Conservation (phyloP, 495 filamentous ascomycete genomes). For the Penicillium argentinense region DNA sequence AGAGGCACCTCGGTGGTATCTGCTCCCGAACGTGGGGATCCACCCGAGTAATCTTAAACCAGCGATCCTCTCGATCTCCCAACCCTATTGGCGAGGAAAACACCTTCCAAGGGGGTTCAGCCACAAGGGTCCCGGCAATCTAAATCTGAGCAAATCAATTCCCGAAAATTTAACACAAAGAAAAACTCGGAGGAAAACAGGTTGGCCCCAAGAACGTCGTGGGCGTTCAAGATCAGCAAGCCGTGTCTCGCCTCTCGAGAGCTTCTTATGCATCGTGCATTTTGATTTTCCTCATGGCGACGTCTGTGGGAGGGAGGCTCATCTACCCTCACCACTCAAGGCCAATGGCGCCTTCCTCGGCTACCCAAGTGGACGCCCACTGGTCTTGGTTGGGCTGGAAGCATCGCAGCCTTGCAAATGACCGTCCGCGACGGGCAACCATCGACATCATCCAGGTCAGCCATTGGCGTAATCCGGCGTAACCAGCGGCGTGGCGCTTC, state of each 20-base stretch:
- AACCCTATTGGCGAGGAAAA: slow-evolving; percentile 16
- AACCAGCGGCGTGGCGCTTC: slow-evolving; percentile 1
- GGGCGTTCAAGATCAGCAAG: slow-evolving; percentile 11
- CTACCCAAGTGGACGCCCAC: not conserved
- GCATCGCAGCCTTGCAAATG: slow-evolving; percentile 5
- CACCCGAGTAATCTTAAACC: slow-evolving; percentile 20
- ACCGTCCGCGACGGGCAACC: slow-evolving; percentile 17
- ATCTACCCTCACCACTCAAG: not conserved
- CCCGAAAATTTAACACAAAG: not conserved
- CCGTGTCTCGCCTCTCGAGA: slow-evolving; percentile 5
- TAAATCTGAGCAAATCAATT: no score
- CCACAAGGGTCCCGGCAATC: slow-evolving; percentile 4
- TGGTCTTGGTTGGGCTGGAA: slow-evolving; percentile 3
- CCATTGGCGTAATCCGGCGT: slow-evolving; percentile 12
- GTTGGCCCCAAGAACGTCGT: not conserved
- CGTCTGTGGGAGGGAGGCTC: slow-evolving; percentile 5
- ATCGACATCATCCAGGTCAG: slow-evolving; percentile 11
- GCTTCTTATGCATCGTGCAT: slow-evolving; percentile 3
- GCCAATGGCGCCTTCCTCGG: slow-evolving; percentile 2
- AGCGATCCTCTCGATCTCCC: slow-evolving; percentile 18
- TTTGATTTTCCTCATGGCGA: not conserved
- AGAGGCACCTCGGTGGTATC: slow-evolving; percentile 10
- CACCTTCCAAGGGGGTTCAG: not conserved
- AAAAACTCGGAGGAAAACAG: no score
- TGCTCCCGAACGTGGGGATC: slow-evolving; percentile 26